phyloP scores from a whole-genome alignment of 1,284 basidiomycete genomes.

The Irpex sp. region DNA sequence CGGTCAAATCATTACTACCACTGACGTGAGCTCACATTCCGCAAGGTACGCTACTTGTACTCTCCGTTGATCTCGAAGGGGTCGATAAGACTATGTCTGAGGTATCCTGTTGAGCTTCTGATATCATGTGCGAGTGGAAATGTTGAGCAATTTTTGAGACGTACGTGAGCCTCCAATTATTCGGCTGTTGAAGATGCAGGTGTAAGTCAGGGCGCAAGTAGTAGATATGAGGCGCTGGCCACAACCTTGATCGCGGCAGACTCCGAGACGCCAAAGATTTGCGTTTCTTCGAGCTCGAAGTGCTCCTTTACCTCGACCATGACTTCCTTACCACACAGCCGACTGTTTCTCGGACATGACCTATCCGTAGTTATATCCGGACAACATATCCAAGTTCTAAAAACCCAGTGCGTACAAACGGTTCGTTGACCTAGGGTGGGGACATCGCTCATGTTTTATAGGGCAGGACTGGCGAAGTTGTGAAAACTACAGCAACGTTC shows the following conservation, averaged over 20 bases:
- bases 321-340: slow-evolving; percentile 40
- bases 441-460: slow-evolving; percentile 15
- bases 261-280: background rate
- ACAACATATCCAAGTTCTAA: slow-evolving; percentile 55
- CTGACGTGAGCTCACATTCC: slow-evolving; percentile 29
- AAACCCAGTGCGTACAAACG: slow-evolving; percentile 38
- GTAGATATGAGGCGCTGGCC: background rate
- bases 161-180: background rate
- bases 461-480: slow-evolving; percentile 51
- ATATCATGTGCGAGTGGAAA: background rate
- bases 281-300: background rate
- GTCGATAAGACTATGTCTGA: background rate
- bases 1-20: background rate
- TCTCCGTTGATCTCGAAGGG: background rate
- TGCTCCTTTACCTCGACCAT: slow-evolving; percentile 3
- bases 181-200: background rate
- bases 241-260: background rate
- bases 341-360: slow-evolving; percentile 36
- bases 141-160: background rate
- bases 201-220: background rate
- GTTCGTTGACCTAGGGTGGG: background rate
- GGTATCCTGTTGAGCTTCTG: background rate
- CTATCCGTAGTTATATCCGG: slow-evolving; percentile 48
- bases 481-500: slow-evolving; percentile 39
- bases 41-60: slow-evolving; percentile 28